Conservation (phyloP, 805 yeast genomes). For the Kuraishia cidri region DNA sequence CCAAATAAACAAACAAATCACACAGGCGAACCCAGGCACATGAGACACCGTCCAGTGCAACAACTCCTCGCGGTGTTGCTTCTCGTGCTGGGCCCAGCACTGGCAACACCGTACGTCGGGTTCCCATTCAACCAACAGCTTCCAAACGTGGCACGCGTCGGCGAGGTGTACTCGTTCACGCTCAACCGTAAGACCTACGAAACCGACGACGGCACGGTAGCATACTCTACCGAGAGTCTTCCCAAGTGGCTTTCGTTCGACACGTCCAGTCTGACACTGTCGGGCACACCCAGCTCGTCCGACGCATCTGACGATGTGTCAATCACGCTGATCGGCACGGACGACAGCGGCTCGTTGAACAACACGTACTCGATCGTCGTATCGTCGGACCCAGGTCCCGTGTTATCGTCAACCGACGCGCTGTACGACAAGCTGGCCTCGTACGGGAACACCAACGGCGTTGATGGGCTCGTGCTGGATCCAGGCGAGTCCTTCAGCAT, state of each 20-base stretch:
- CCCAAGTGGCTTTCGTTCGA: constrained; percentile 84
- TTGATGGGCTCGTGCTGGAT: constrained; percentile 58
- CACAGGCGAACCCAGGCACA: no score
- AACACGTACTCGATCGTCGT: constrained; percentile 52
- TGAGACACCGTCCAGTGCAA: no score
- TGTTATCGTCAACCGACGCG: constrained; percentile 28
- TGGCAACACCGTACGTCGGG: constrained; percentile 46
- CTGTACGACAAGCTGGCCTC: constrained; percentile 45
- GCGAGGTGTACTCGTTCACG: constrained; percentile 51
- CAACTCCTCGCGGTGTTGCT: no score
- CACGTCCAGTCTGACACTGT: constrained; percentile 42
- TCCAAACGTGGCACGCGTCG: constrained; percentile 80
- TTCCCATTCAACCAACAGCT: constrained; percentile 79
- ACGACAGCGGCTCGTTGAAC: constrained; percentile 42
- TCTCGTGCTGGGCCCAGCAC: no score
- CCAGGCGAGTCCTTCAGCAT: constrained; percentile 66
- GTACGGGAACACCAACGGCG: constrained; percentile 73
- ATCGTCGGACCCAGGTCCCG: constrained; percentile 47
- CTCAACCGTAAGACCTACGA: constrained; percentile 64
- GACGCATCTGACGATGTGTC: constrained; percentile 36
- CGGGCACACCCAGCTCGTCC: constrained; percentile 53
- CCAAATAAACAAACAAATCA: no score
- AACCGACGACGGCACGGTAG: constrained; percentile 32
- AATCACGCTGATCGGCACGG: constrained; percentile 57
- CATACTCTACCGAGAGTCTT: constrained; percentile 45